These are phyloP conservation scores for Dovyalis caffra DNA, from an alignment of 345 rosid species.

Conservation along the genomic window DNA sequence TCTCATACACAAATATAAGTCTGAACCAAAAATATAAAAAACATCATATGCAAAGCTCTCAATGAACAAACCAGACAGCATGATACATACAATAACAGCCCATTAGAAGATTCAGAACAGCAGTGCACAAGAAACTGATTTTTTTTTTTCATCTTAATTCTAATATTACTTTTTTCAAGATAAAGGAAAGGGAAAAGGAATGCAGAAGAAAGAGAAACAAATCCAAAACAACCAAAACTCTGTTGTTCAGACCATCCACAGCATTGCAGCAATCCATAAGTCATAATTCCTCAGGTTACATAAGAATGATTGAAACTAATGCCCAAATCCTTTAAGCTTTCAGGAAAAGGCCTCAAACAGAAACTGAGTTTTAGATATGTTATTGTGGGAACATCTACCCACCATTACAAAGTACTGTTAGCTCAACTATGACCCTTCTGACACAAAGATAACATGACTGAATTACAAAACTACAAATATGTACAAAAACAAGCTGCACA, in stretches of 20 bases:
- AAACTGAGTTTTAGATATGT: background rate
- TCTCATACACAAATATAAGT: background rate
- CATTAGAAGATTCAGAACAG: background rate
- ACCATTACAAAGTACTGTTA: constrained; percentile 16
- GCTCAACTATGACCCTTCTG: constrained; percentile 11
- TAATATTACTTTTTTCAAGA: too few relatives aligned
- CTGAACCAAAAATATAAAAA: background rate
- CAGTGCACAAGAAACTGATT: background rate
- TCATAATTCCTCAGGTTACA: too few relatives aligned
- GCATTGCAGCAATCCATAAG: too few relatives aligned
- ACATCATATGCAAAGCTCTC: background rate
- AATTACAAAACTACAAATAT: constrained; percentile 19
- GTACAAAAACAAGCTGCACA: constrained; percentile 18
- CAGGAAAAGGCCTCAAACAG: too few relatives aligned
- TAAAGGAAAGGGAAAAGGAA: background rate
- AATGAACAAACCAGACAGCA: constrained; percentile 1
- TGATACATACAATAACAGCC: background rate
- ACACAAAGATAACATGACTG: constrained; percentile 9
- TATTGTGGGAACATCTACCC: constrained; percentile 20
- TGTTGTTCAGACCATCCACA: too few relatives aligned
- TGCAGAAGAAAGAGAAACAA: too few relatives aligned
- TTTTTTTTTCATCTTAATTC: too few relatives aligned
- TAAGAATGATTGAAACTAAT: too few relatives aligned
- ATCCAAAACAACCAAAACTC: too few relatives aligned
- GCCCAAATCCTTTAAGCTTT: too few relatives aligned